Evolutionary conservation across 257 asterid species (phyloP), one percentile per base, ranked within the genome.

Genomic region (Jacaranda mimosifolia): DNA sequence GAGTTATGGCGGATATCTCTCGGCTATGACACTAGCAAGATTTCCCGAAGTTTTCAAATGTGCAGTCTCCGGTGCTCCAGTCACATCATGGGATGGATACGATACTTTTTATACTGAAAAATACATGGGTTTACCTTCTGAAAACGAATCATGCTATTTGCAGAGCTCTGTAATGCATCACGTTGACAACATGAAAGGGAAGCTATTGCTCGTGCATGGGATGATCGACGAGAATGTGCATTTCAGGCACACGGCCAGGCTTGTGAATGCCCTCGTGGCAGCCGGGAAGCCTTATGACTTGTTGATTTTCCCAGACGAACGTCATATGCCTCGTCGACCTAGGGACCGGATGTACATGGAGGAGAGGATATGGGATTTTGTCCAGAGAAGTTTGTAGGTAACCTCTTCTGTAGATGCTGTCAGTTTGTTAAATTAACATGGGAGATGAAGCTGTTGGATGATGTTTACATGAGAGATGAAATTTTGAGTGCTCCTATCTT

Each of bases 191-290:
- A 76, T 93, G 85, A 82, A 89, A 71, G 99, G 98, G 67, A 91
- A 83, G 83, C 82, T 94, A 70, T 72, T 94, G 80, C 84, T 94
- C 1, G 98, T 94, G 77, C 99, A 94, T 67, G 99, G 98, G 39
- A 91, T 94, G 99, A 94, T 94, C 0, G 99, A 94, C 7, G 99
- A 92, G 77, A 94, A 94, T 39, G 99, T 94, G 86, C 98, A 92
- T 78, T 94, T 94, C 72, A 86, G 99, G 87, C 99, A 94, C 89
- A 94, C 98, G 0, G 97, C 97, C 0, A 79, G 97, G 90, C 97
- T 94, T 26, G 90, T 94, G 63, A 94, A 92, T 26, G 94, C 92
- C 0, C 91, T 94, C 4, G 92, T 90, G 69, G 87, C 85, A 4
- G 94, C 94, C 6, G 73, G 96, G 64, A 92, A 87, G 91, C 45